Base-by-base conservation (phyloP, 257 asterid species). In the Gentiana straminea region DNA sequence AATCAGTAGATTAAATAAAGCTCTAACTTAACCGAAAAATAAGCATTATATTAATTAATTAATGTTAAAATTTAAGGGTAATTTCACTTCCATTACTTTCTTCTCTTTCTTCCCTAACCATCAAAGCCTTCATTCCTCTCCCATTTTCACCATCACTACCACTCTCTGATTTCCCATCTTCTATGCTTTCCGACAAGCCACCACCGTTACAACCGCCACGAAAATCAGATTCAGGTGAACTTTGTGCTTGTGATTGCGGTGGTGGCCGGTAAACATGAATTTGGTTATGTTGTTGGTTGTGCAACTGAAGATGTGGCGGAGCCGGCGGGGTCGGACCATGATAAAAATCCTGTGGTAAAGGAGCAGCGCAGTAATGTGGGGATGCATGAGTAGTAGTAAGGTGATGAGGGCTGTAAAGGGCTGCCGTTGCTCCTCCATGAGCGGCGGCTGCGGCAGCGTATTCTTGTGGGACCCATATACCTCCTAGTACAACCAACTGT, bases 401-500 rank as follows among this genome's bases (percentile, higher is more conserved):
- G 24, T 24, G 24, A 70, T 85, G 94, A 4, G 87, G 64, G n/a
- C 94, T 84, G 65, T 83, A 84, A 12, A 82, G 67, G 4, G 87
- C 68, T 4, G 81, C 63, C 4, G 70, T 71, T 9, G 76, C 68
- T 0, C 86, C 82, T 4, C 86, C 82, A 34, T 81, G 92, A 44
- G 84, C 83, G 0, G 81, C 86, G 0, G 92, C 88, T 0, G 97
- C 83, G 7, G 68, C 38, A 43, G 94, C 95, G 15, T 92, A 92
- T 43, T 88, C 97, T 2, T 80, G 85, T 49, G 95, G 98, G 48
- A 92, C 94, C 98, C 97, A 92, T 78, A 88, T 85, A 57, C 98
- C 90, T 0, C 98, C 95, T 4, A 87, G 68, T 52, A 92, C 84
- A 33, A 92, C 94, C 62, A 88, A 74, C 48, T 80, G 98, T 0